Conservation (phyloP, 108 stramenopile genomes). For the Parmales sp. region DNA sequence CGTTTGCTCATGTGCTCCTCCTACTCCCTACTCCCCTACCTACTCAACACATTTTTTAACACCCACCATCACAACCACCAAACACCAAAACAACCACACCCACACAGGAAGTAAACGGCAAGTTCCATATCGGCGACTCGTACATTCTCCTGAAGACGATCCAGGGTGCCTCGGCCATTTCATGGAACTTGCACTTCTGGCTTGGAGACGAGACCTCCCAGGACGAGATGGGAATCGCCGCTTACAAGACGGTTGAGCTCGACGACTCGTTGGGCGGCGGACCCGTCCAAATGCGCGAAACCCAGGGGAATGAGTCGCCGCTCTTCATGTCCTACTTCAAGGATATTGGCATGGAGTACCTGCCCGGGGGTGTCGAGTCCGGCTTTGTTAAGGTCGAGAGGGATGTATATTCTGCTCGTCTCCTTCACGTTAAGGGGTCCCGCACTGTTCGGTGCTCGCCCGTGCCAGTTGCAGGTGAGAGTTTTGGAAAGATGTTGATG, state of each 20-base stretch:
- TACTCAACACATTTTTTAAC: neutral
- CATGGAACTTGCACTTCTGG: conserved; percentile 67
- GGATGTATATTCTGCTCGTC: conserved; percentile 28
- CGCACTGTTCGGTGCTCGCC: conserved; percentile 52
- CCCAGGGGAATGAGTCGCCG: conserved; percentile 62
- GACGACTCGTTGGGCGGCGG: conserved; percentile 71
- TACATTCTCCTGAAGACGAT: conserved; percentile 68
- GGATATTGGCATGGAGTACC: conserved; percentile 42
- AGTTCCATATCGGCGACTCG: conserved; percentile 74
- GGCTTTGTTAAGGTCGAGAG: conserved; percentile 72
- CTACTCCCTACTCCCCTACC: neutral
- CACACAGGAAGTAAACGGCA: conserved; percentile 40
- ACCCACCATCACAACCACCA: neutral
- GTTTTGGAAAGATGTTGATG: no score
- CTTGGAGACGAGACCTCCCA: conserved; percentile 71
- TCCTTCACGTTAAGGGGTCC: conserved; percentile 42
- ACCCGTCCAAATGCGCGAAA: conserved; percentile 79
- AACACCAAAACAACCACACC: neutral
- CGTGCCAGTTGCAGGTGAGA: conserved; percentile 39
- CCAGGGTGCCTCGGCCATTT: conserved; percentile 22
- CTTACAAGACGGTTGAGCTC: conserved; percentile 83
- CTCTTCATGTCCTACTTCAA: conserved; percentile 2
- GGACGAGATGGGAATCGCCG: conserved; percentile 83
- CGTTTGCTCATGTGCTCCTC: neutral
- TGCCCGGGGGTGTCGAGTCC: conserved; percentile 71